Conservation (phyloP, 2,329 filamentous ascomycete species). For the Basipetospora sp. region DNA sequence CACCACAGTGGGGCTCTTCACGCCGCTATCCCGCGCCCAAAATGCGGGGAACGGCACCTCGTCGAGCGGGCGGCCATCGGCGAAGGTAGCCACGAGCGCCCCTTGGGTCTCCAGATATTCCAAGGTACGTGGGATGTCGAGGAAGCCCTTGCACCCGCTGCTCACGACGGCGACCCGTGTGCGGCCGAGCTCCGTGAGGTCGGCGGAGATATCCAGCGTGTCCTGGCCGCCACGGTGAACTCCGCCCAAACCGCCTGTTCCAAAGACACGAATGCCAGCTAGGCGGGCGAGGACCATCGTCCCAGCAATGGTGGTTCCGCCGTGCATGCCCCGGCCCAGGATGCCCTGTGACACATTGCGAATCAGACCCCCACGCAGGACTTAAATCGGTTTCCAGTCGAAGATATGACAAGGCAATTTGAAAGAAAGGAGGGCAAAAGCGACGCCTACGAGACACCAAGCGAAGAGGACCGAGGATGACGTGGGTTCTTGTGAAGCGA, state of each 20-base stretch:
- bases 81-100: constrained; percentile 76
- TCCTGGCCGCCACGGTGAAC: constrained; percentile 80
- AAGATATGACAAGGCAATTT: too few relatives aligned
- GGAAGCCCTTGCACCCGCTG: constrained; percentile 88
- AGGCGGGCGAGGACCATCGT: constrained; percentile 81
- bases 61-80: constrained; percentile 53
- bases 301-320: constrained; percentile 82
- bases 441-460: too few relatives aligned
- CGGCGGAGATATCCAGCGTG: constrained; percentile 86
- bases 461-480: not conserved
- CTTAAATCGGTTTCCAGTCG: not conserved
- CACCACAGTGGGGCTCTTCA: constrained; percentile 63
- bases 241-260: constrained; percentile 84
- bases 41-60: constrained; percentile 81
- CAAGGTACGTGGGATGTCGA: constrained; percentile 79
- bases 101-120: constrained; percentile 62
- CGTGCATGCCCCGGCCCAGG: constrained; percentile 55
- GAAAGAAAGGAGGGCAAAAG: too few relatives aligned
- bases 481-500: too few relatives aligned
- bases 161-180: constrained; percentile 79
- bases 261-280: constrained; percentile 83
- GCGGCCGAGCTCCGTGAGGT: constrained; percentile 82
- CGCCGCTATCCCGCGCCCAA: constrained; percentile 75
- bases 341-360: constrained; percentile 34
- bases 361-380: not conserved